phyloP scores from a whole-genome alignment of 1,284 basidiomycete genomes.

The Xerocomus nothofagi region DNA sequence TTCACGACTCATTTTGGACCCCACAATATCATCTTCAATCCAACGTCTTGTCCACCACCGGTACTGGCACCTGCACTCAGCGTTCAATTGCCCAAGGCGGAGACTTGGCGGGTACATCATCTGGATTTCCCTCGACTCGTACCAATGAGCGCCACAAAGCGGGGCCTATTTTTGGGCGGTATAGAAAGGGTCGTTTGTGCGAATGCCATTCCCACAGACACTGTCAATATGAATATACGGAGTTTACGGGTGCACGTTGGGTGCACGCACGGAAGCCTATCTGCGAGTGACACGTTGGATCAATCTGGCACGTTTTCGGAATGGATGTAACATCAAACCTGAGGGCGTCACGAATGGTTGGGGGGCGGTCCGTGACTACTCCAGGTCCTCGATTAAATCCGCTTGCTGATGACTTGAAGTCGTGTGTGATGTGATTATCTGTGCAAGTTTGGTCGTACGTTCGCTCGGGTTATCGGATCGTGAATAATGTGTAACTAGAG shows the following conservation, averaged over 20 bases:
- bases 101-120: constrained; percentile 39
- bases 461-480: background rate
- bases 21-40: constrained; percentile 12
- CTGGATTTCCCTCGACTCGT: constrained; percentile 37
- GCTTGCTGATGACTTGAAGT: too few species aligned
- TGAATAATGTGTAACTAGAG: too few species aligned
- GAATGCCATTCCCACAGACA: constrained; percentile 13
- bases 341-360: too few species aligned
- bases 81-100: constrained; percentile 35
- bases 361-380: too few species aligned
- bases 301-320: background rate
- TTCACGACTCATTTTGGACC: constrained; percentile 20
- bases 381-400: too few species aligned
- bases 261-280: constrained; percentile 21
- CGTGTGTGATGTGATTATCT: background rate
- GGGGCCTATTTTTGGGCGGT: background rate
- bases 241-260: constrained; percentile 23
- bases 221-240: too few species aligned
- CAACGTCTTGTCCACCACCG: constrained; percentile 27
- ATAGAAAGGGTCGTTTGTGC: background rate
- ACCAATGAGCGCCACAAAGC: constrained; percentile 27
- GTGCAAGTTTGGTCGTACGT: background rate
- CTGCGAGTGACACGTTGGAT: constrained; percentile 7
- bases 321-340: too few species aligned
- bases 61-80: too few species aligned